These are phyloP conservation scores for Starmerella khaoyaiensis DNA, from an alignment of 805 yeast species.

Conservation along the genomic window DNA sequence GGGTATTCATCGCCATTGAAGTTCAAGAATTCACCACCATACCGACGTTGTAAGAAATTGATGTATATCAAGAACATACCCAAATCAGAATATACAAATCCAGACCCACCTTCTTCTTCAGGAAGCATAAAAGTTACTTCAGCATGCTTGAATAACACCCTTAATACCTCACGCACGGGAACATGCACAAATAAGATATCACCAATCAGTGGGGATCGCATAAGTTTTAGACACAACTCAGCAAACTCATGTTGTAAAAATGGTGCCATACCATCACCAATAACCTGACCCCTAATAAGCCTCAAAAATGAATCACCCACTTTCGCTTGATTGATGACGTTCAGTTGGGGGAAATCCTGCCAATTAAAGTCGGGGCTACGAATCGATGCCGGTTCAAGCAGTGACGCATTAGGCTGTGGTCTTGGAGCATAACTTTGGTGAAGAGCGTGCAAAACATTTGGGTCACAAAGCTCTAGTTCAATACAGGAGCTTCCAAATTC, in stretches of 20 bases:
- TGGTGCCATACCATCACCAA: constrained; percentile 1
- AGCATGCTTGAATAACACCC: constrained; percentile 36
- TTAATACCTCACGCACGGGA: constrained; percentile 34
- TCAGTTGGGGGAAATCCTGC: neutral
- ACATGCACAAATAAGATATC: constrained; percentile 34
- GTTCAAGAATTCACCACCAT: constrained; percentile 2
- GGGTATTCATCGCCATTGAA: neutral
- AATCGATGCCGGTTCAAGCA: neutral
- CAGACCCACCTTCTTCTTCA: constrained; percentile 14
- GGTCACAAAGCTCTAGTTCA: constrained; percentile 21
- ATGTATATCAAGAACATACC: constrained; percentile 8
- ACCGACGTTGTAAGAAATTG: constrained; percentile 1
- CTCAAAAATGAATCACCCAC: constrained; percentile 8
- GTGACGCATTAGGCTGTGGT: constrained; percentile 1
- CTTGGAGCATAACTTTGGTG: constrained; percentile 16
- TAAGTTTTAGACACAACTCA: constrained; percentile 37
- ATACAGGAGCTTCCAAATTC: constrained; percentile 18
- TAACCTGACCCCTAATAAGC: constrained; percentile 9
- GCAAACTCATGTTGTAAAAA: constrained; percentile 12
- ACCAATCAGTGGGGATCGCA: constrained; percentile 33
- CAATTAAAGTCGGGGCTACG: constrained; percentile 1
- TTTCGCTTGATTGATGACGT: constrained; percentile 11
- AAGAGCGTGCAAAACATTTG: constrained; percentile 19
- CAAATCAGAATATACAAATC: constrained; percentile 12
- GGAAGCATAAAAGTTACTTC: constrained; percentile 10